These are phyloP conservation scores for Cryphonectria carpinicola DNA, from an alignment of 2,329 filamentous ascomycete species.

Conservation along the genomic window DNA sequence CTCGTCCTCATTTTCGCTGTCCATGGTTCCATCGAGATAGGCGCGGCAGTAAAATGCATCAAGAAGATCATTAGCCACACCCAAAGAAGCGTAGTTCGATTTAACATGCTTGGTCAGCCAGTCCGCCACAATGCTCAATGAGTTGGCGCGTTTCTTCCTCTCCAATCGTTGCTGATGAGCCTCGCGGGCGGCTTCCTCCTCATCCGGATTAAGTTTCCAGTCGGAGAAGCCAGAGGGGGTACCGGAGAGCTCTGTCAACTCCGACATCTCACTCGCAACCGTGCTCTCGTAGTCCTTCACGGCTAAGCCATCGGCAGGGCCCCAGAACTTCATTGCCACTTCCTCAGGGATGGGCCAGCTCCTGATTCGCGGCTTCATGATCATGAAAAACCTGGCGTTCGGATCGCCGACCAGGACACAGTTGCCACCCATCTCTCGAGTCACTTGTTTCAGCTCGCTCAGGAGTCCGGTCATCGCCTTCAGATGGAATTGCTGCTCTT, in stretches of 20 bases:
- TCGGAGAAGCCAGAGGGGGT: conserved; percentile 11
- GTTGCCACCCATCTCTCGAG: conserved; percentile 16
- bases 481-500: conserved; percentile 10
- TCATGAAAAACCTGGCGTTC: conserved; percentile 1
- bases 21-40: not conserved
- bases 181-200: not conserved
- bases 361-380: conserved; percentile 11
- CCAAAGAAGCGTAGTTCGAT: not conserved
- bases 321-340: conserved; percentile 18
- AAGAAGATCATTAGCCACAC: not conserved
- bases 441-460: conserved; percentile 7
- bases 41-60: not conserved
- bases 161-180: no score
- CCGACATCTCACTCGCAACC: not conserved
- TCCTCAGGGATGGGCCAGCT: conserved; percentile 12
- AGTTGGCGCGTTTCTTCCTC: not conserved
- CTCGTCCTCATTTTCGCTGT: not conserved
- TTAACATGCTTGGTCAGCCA: conserved; percentile 10
- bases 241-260: not conserved
- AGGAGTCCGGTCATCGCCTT: conserved; percentile 14
- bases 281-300: conserved; percentile 1
- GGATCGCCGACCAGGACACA: conserved; percentile 19
- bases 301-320: not conserved
- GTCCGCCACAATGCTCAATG: not conserved
- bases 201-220: conserved; percentile 10